Evolutionary conservation across 768 basidiomycete species (phyloP), one percentile per base, ranked within the genome.

Genomic region (Rhodotorula toruloides): DNA sequence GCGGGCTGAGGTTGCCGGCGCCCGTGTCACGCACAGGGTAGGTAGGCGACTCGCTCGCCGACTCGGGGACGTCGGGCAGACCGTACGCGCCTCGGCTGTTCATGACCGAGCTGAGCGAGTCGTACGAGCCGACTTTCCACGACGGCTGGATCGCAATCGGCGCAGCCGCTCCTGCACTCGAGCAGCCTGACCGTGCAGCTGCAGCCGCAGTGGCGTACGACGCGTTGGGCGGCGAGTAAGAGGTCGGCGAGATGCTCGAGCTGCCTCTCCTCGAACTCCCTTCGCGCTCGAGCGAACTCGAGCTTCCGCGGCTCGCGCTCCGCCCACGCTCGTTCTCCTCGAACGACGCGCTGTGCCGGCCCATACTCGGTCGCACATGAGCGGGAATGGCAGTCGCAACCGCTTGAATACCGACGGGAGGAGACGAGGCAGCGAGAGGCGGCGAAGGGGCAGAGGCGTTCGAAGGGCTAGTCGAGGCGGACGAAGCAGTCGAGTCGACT

Each of bases 331-430:
- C 56, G 46, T 27, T 25, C 40, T 39, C 63, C 2, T 64, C 65
- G 29, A 54, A 50, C 31, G 65, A 58, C 43, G 32, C 53, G 25
- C 44, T 57, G 22, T 63, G 58, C 5, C 47, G 54, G 3, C 32
- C 22, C 14, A 7, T 36, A 12, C n/a, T 40, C 14, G 55, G 68
- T 16, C 59, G 58, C 22, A 69, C 68, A 52, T 64, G 63, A n/a
- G 59, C 44, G 40, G 65, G 65, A 39, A 71, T 64, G 2, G 62
- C 70, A 8, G 70, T 64, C 31, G 65, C 65, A 42, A 70, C 46
- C 25, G 67, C 56, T 25, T 54, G 50, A 43, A 65, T 49, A 39
- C 61, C 61, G 11, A 22, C 39, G 2, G 61, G 44, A 2, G 39
- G 31, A 32, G 43, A 8, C 5, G 17, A 47, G 37, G n/a, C n/a